Evolutionary conservation across 1,139 yeast genomes (phyloP), one percentile per base, ranked within the genome.

Genomic region (Nakaseomyces bracarensis): DNA sequence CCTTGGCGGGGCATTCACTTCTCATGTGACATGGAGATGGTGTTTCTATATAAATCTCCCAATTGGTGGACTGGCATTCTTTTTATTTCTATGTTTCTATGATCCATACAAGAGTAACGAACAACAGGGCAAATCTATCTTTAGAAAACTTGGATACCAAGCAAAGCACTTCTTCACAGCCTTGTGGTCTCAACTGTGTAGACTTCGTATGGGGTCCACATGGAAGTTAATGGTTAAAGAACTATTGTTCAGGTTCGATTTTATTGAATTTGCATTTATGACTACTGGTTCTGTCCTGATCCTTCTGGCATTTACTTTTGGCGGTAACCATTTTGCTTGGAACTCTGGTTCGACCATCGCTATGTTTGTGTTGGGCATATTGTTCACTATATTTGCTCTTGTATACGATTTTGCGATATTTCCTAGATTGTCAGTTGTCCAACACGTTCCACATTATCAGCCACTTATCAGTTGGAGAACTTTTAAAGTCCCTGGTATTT

Each of bases 31-130:
- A 14, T 82, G 91, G 91, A 69, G 91, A 57, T 81, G 89, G 89
- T 77, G 85, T 52, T 82, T 82, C 58, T 82, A 77, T 59, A 70
- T 82, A 52, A 82, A 81, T 56, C 61, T 82, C 45, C 86, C 89
- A 4, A 64, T 80, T 39, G 83, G 84, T 14, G 86, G 82, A 0
- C 48, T 71, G 3, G 79, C 82, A 1, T 60, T 72, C 14, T 56
- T 62, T 0, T 55, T 72, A 16, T 66, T 82, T 39, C 45, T 66
- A 6, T 52, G 68, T 36, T 67, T 72, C n/a, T 79, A 77, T 61
- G 67, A 72, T 35, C 83, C 86, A 13, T 58, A 58, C 13, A 30
- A 19, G 15, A 19, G 8, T 13, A 7, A 16, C 14, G 35, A 3
- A 1, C 5, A 20, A 5, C 8, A 11, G 14, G 27, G 5, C n/a